Evolutionary conservation across 768 basidiomycete genomes (phyloP).

Genomic region (Hygrocybe coccinea): DNA sequence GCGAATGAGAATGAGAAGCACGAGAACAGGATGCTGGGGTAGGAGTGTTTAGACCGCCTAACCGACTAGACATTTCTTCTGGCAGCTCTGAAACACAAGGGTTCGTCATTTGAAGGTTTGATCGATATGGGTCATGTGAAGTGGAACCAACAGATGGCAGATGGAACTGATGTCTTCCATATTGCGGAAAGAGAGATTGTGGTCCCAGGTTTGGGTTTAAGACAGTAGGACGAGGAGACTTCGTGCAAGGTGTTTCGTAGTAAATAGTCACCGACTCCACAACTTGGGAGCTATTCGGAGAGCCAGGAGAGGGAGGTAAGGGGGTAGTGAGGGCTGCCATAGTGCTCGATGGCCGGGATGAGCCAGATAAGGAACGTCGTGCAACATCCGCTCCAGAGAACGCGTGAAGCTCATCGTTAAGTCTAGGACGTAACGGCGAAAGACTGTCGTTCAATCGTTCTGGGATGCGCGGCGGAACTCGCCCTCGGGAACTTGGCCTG

Average conservation of each 20-base stretch:
- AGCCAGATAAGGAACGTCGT: slow-evolving; percentile 43
- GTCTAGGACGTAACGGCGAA: slow-evolving; percentile 19
- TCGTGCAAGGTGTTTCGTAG: slow-evolving; percentile 55
- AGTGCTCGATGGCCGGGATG: slow-evolving; percentile 38
- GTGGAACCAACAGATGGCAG: slow-evolving; percentile 22
- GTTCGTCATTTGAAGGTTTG: slow-evolving; percentile 39
- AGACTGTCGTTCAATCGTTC: slow-evolving; percentile 24
- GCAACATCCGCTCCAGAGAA: slow-evolving; percentile 36
- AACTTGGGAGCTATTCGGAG: slow-evolving; percentile 33
- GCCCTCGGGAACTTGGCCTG: slow-evolving; percentile 5
- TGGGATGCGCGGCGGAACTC: slow-evolving; percentile 12
- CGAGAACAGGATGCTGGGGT: slow-evolving; percentile 31
- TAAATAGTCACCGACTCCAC: slow-evolving; percentile 57
- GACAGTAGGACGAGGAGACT: slow-evolving; percentile 43
- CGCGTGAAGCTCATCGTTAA: slow-evolving; percentile 22
- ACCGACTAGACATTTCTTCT: slow-evolving; percentile 14
- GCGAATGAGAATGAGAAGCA: slow-evolving; percentile 37
- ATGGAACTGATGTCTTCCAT: slow-evolving; percentile 33
- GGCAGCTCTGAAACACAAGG: slow-evolving; percentile 21
- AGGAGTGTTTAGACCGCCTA: slow-evolving; percentile 39
- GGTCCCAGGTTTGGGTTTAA: slow-evolving; percentile 45
- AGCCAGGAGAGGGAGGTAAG: slow-evolving; percentile 48
- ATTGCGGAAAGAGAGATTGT: slow-evolving; percentile 40
- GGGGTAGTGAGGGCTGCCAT: slow-evolving; percentile 1
- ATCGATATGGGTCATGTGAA: slow-evolving; percentile 41